Conservation (phyloP, 2,329 filamentous ascomycete species). For the Fusarium sp. region DNA sequence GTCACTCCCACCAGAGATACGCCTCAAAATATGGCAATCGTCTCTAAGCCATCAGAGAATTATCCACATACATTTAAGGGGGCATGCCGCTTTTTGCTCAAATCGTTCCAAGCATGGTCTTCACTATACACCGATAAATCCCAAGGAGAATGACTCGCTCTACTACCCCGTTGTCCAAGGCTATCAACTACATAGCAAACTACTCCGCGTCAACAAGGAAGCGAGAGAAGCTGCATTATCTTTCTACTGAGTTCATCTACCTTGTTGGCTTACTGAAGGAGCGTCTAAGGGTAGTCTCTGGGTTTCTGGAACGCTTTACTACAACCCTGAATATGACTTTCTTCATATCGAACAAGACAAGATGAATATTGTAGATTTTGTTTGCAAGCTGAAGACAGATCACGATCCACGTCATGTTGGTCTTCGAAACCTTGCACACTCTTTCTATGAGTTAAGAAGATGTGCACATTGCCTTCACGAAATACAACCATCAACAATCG, state of each 20-base stretch:
- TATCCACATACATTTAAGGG: not conserved
- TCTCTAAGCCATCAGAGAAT: not conserved
- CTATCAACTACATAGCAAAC: not conserved
- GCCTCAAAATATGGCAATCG: not conserved
- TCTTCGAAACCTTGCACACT: not conserved
- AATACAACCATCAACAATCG: not conserved
- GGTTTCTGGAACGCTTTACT: not conserved
- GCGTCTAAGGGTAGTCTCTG: fast-evolving
- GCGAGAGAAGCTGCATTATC: not conserved
- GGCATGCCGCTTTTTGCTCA: fast-evolving
- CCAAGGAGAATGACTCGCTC: fast-evolving
- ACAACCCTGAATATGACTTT: conserved; percentile 4
- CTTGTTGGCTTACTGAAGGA: not conserved
- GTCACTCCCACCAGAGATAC: not conserved
- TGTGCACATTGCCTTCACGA: not conserved
- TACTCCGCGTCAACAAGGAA: not conserved
- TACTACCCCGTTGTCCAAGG: not conserved
- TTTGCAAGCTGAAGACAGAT: not conserved
- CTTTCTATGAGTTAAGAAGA: not conserved
- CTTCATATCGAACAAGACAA: not conserved
- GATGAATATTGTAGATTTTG: not conserved
- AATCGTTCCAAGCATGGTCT: not conserved
- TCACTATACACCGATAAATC: too few relatives aligned
- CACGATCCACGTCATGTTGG: not conserved
- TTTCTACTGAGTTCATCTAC: not conserved